These are phyloP conservation scores for Fusarium sarcochroum DNA, from an alignment of 2,329 filamentous ascomycete species.

Conservation along the genomic window DNA sequence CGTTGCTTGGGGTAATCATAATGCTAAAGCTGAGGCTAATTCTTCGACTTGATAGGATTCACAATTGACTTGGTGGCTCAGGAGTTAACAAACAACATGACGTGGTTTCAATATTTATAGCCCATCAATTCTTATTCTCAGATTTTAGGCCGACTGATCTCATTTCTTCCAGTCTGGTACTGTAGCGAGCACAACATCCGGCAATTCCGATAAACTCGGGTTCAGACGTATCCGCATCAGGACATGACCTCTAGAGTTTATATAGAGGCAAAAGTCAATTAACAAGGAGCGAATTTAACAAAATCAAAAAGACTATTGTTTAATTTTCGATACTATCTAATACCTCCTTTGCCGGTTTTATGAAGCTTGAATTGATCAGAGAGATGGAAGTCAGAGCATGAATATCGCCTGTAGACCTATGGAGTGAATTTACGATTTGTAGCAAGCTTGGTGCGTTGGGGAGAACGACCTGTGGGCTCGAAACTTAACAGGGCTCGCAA, in stretches of 20 bases:
- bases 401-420: not conserved
- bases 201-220: conserved; percentile 9
- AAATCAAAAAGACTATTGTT: not conserved
- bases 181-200: conserved; percentile 5
- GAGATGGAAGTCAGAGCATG: not conserved
- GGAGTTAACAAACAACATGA: too few species aligned
- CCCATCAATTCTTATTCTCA: not conserved
- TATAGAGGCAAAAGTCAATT: not conserved
- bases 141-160: conserved; percentile 1
- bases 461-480: not conserved
- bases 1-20: not conserved
- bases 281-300: not conserved
- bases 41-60: not conserved
- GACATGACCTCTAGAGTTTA: not conserved
- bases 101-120: not conserved
- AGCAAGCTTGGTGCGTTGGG: not conserved
- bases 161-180: not conserved
- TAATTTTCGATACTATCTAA: not conserved
- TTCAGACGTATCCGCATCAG: conserved; percentile 1
- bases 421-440: too few species aligned
- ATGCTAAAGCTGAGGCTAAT: not conserved
- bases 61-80: not conserved
- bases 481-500: not conserved
- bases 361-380: not conserved
- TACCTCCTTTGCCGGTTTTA: not conserved